Base-by-base conservation (phyloP, 495 filamentous ascomycete genomes). In the Annulohypoxylon stygium region DNA sequence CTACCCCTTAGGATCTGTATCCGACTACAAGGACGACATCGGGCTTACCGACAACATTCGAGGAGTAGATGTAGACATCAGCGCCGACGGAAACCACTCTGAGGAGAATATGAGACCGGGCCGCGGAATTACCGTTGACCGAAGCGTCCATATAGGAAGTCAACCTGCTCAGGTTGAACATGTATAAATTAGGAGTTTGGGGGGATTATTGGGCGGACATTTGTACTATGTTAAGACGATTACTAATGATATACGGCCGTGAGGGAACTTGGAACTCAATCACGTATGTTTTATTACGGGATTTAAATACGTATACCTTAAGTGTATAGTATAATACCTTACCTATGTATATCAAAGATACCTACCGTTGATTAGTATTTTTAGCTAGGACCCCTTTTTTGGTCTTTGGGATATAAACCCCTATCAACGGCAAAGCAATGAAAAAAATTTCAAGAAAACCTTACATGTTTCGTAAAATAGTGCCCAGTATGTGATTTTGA, bases 11-110 rank as follows among this genome's bases (percentile, higher is more conserved):
- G 62, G 62, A 36, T 55, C 62, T 43, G 34, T 33, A 3, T 45
- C 16, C 33, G 62, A 65, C 23, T 65, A 45, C 33, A 65, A 65
- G 33, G 62, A 65, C 36, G 36, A 65, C 23, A 65, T 65, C 14
- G 54, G 62, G 23, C 62, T 65, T 36, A 65, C 62, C 18, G 62
- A 65, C 23, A 41, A 41, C n/a, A 7, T 54, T 5, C 33, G 34
- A 1, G 47, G 18, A 33, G 33, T 57, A 11, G 53, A 57, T 9
- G 50, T 55, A n/a, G 62, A 65, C 2, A 65, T 65, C 20, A 36
- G 41, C 36, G 62, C 62, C 14, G 48, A 65, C 20, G n/a, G 48
- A 2, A 54, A 26, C 8, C 62, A 50, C 5, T 65, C 62, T 3
- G 50, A 65, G 5, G 62, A 65, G 20, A 36, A 65, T 2, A 11